phyloP scores from a whole-genome alignment of 257 asterid genomes.

The Solanum medicagineum region DNA sequence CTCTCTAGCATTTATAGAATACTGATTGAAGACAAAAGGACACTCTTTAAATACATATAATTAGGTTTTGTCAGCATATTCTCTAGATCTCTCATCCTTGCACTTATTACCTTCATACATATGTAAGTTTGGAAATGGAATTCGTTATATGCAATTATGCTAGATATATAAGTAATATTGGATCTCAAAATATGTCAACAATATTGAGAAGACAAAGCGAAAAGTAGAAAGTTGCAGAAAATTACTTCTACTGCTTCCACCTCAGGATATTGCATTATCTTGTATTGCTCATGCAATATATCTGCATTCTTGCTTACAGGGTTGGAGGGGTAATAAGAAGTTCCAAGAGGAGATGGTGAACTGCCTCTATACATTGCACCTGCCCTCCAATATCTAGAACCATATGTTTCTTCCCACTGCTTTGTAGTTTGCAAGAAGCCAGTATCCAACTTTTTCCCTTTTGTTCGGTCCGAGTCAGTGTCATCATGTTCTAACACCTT shows the following conservation, averaged over 20 bases:
- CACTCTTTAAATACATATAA: background rate
- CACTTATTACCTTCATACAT: background rate
- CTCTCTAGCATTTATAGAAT: background rate
- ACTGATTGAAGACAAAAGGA: background rate
- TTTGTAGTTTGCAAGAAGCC: conserved; percentile 78
- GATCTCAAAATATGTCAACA: background rate
- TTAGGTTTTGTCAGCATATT: background rate
- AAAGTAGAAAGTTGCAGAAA: background rate
- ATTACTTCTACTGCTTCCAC: conserved; percentile 57
- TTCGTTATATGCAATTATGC: background rate
- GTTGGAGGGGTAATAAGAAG: conserved; percentile 28
- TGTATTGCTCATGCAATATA: conserved; percentile 19
- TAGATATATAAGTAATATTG: background rate
- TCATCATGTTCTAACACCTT: conserved; percentile 87
- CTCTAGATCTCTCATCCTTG: background rate
- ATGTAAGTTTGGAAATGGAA: background rate
- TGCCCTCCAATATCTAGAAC: conserved; percentile 84
- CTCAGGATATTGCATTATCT: conserved; percentile 25
- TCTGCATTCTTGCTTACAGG: conserved; percentile 18
- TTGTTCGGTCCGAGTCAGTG: conserved; percentile 84
- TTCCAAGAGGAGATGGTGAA: conserved; percentile 62
- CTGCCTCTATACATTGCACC: conserved; percentile 90
- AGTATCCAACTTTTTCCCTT: conserved; percentile 76
- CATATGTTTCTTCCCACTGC: conserved; percentile 74
- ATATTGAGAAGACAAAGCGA: background rate